phyloP scores from a whole-genome alignment of 179 eudicot genomes.

The Heliamphora pulchella region DNA sequence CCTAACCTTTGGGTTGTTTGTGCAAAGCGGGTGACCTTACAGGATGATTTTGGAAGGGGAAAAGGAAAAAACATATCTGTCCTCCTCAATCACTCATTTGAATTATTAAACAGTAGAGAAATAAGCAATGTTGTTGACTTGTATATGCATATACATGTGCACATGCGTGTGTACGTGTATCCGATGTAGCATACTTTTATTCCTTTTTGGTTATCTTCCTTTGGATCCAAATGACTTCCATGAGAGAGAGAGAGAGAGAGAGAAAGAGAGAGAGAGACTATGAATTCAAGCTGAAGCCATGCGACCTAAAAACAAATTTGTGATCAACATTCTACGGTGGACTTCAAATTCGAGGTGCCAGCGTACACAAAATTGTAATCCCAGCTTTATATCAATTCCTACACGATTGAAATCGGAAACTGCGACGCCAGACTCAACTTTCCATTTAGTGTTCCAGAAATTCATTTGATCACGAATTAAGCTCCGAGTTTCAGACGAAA shows the following conservation, averaged over 20 bases:
- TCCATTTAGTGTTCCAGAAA: background rate
- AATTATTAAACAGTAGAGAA: too few relatives aligned
- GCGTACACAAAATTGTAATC: background rate
- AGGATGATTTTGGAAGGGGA: too few relatives aligned
- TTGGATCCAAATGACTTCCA: background rate
- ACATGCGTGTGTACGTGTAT: background rate
- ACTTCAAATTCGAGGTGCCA: background rate
- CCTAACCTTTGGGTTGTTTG: too few relatives aligned
- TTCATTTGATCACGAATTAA: background rate
- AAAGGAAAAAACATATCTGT: too few relatives aligned
- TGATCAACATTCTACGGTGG: background rate
- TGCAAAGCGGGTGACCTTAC: too few relatives aligned
- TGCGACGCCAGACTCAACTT: background rate
- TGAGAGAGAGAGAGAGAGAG: too few relatives aligned
- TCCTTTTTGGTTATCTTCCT: background rate
- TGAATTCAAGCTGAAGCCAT: background rate
- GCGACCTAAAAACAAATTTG: too few relatives aligned
- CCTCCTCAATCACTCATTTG: too few relatives aligned
- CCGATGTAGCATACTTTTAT: background rate
- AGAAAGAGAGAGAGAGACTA: too few relatives aligned
- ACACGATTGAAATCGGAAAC: background rate
- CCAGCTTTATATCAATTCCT: background rate
- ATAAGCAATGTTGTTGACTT: background rate
- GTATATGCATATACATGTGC: background rate
- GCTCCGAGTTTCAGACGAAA: background rate